Evolutionary conservation across 345 rosid species (phyloP).

Genomic region (Eucalyptus rudis): DNA sequence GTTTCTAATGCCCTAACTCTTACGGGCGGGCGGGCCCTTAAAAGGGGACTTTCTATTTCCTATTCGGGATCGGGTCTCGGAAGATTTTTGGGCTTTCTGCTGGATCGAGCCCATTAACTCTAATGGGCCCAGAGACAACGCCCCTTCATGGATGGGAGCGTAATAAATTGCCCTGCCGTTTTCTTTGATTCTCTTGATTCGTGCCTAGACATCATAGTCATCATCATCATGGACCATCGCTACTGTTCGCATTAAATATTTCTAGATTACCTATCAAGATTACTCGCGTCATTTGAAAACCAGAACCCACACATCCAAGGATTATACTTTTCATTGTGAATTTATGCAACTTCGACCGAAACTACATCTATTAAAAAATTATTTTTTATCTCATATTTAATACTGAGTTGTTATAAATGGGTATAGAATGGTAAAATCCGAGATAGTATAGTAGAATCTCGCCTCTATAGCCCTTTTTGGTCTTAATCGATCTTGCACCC

Average conservation of each 20-base stretch:
- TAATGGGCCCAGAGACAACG: background rate
- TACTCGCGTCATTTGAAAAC: background rate
- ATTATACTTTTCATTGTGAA: background rate
- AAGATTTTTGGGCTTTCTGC: background rate
- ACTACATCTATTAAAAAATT: background rate
- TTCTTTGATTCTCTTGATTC: background rate
- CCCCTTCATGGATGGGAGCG: background rate
- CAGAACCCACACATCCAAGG: background rate
- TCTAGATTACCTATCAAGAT: background rate
- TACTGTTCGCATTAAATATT: background rate
- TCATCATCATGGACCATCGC: background rate
- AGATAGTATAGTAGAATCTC: no score
- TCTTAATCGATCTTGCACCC: fast-evolving
- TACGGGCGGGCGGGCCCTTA: background rate
- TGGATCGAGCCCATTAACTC: background rate
- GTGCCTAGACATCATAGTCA: background rate
- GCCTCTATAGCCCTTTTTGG: no score
- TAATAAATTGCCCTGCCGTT: background rate
- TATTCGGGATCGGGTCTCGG: background rate
- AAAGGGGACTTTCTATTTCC: background rate
- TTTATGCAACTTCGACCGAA: background rate
- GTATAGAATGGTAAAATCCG: no score
- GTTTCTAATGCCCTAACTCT: background rate
- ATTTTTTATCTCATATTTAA: no score
- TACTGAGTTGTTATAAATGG: no score